Base-by-base conservation (phyloP, 345 rosid genomes). In the Lumnitzera racemosa region DNA sequence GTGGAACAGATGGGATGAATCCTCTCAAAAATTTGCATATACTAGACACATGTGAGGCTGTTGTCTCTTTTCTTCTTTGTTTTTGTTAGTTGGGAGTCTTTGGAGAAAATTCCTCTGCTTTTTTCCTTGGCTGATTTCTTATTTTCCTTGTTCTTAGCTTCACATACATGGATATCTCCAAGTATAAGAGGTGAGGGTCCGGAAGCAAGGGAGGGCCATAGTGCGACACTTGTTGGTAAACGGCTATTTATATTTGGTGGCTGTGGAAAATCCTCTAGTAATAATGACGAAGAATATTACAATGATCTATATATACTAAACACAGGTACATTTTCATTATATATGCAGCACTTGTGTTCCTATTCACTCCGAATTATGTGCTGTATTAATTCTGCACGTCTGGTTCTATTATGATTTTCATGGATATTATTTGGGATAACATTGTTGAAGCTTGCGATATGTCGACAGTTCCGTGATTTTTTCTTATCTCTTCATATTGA, bases 231-330 rank as follows among this genome's bases (percentile, higher is more conserved):
- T 56, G 90, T 94, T 73, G 96, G 97, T 13, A 90, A 78, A 86
- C 77, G 86, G 24, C 82, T 94, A 48, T 94, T 84, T 70, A 72
- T 90, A 72, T 90, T 90, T 79, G 99, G 99, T 62, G 99, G 99
- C 52, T 84, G 90, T 55, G 97, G 97, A 53, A 86, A 86, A 78
- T 90, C 95, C 65, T 61, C 75, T 51, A 71, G 49, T 75, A 67
- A 51, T 61, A 76, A 76, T 69, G 85, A 73, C n/a, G 96, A 90
- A 76, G 78, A 87, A 56, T 94, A 90, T 70, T 95, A 88, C 72
- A 85, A 82, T 70, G 96, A 95, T 75, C 78, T 95, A 58, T 90
- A 81, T 83, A 72, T 88, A 70, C 74, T 95, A 55, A 85, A 95
- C 64, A 90, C 96, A 75, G 99, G 99, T 94, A 72, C 15, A 53